These are phyloP conservation scores for Elongisporangium anandrum DNA, from an alignment of 352 stramenopile species.

Conservation along the genomic window DNA sequence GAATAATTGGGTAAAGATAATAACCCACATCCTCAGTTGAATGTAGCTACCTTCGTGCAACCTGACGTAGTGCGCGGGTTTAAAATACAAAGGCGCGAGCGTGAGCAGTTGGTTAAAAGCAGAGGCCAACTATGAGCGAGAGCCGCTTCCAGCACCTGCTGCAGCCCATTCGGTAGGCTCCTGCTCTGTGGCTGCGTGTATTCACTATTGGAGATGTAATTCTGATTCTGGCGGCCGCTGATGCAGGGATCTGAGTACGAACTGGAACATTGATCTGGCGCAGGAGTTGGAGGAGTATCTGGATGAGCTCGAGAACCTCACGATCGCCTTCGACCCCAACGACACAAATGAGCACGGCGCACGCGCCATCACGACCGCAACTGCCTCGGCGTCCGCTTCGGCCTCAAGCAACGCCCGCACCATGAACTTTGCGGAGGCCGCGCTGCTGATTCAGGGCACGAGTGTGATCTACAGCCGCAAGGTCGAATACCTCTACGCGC, in stretches of 20 bases:
- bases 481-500: slow-evolving; percentile 92
- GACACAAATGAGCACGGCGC: slow-evolving; percentile 38
- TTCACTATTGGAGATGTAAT: neutral
- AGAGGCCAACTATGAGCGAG: slow-evolving; percentile 31
- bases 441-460: slow-evolving; percentile 92
- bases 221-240: slow-evolving; percentile 2
- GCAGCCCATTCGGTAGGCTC: slow-evolving; percentile 75
- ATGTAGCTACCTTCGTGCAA: neutral
- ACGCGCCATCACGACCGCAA: neutral
- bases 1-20: neutral
- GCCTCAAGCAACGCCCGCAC: slow-evolving; percentile 9
- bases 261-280: slow-evolving; percentile 91
- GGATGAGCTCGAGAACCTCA: slow-evolving; percentile 77
- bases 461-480: slow-evolving; percentile 94
- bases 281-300: slow-evolving; percentile 89
- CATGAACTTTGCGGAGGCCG: slow-evolving; percentile 93
- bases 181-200: neutral
- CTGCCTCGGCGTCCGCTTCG: slow-evolving; percentile 5
- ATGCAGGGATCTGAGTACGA: slow-evolving; percentile 86
- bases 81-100: neutral
- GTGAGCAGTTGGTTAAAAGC: neutral
- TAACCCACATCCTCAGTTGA: neutral
- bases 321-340: slow-evolving; percentile 58
- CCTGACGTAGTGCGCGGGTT: neutral
- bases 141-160: slow-evolving; percentile 80